Conservation (phyloP, 306 rosid genomes). For the Rosa lucieae region DNA sequence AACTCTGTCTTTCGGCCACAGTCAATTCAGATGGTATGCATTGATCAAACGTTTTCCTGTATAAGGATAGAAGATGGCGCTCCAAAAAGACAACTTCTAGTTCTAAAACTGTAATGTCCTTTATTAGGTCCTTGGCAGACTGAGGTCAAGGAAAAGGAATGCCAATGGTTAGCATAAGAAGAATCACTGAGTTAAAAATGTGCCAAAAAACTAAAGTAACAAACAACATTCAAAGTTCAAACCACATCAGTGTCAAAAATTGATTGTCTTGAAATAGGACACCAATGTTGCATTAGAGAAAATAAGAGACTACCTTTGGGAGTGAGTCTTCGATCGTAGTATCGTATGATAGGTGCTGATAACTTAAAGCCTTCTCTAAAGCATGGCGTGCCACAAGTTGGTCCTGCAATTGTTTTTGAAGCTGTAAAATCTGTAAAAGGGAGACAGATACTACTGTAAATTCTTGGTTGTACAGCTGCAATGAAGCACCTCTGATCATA, state of each 20-base stretch:
- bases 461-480: background rate
- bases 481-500: background rate
- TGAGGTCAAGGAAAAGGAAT: constrained; percentile 33
- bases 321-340: constrained; percentile 45
- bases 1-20: constrained; percentile 40
- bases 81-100: constrained; percentile 75
- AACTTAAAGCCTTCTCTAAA: constrained; percentile 62
- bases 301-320: constrained; percentile 61
- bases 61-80: constrained; percentile 71
- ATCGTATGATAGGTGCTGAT: constrained; percentile 55
- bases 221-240: background rate
- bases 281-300: background rate
- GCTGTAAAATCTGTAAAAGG: constrained; percentile 61
- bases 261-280: background rate
- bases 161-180: constrained; percentile 21
- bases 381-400: constrained; percentile 60
- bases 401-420: constrained; percentile 67
- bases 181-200: background rate
- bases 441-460: constrained; percentile 28
- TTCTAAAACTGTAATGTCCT: constrained; percentile 80
- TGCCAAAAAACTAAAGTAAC: background rate
- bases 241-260: background rate
- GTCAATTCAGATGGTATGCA: constrained; percentile 44
- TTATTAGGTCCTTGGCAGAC: constrained; percentile 74
- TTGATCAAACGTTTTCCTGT: constrained; percentile 64